Evolutionary conservation across 1,139 yeast species (phyloP).

Genomic region (Yamadazyma sp.): DNA sequence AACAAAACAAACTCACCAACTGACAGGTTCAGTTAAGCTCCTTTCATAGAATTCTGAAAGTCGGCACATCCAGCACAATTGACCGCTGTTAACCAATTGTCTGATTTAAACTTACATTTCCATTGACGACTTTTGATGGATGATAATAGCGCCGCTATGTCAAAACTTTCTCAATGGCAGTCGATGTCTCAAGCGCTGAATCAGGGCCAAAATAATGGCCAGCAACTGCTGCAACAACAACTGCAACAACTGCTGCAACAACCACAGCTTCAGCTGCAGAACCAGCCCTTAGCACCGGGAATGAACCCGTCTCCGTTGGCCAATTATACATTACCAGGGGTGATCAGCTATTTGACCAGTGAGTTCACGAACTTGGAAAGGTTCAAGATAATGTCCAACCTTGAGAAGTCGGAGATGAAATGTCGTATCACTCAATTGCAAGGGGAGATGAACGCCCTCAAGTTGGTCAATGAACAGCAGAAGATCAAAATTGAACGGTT

Average conservation of each 20-base stretch:
- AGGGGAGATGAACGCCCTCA: constrained; percentile 51
- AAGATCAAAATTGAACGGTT: constrained; percentile 28
- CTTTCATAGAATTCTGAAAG: not conserved
- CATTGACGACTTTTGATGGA: not conserved
- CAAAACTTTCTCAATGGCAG: constrained; percentile 15
- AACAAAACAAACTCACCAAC: not conserved
- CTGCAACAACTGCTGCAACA: constrained; percentile 13
- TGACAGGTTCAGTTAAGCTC: constrained; percentile 1
- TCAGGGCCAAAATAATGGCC: constrained; percentile 6
- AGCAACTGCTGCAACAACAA: constrained; percentile 10
- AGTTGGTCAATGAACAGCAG: constrained; percentile 38
- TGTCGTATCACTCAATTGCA: constrained; percentile 54
- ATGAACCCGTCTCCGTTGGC: constrained; percentile 18
- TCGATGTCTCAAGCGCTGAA: constrained; percentile 6
- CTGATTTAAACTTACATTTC: too few relatives aligned
- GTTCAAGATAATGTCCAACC: constrained; percentile 54
- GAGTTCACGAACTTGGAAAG: constrained; percentile 62
- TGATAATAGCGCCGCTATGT: not conserved
- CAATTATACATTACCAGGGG: constrained; percentile 61
- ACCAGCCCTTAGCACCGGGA: constrained; percentile 2
- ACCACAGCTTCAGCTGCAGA: constrained; percentile 1
- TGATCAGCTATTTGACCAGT: constrained; percentile 60
- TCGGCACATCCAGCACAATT: not conserved
- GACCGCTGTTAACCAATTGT: too few relatives aligned
- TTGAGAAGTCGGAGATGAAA: constrained; percentile 59